These are phyloP conservation scores for Aspergillus funiculosus DNA, from an alignment of 495 filamentous ascomycete genomes.

Conservation along the genomic window DNA sequence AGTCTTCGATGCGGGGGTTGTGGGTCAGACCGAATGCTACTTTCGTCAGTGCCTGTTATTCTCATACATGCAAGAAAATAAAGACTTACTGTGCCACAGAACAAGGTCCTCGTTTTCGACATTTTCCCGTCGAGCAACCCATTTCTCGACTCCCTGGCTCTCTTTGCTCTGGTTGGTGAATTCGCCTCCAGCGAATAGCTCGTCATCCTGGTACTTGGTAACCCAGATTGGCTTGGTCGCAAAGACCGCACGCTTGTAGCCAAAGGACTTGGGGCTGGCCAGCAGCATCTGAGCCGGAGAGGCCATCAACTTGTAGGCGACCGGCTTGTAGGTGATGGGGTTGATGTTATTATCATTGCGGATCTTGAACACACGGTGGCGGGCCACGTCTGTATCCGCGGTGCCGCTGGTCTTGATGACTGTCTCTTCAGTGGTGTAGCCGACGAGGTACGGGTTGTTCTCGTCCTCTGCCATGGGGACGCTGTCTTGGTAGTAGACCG, in stretches of 20 bases:
- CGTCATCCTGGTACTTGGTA: conserved; percentile 68
- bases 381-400: conserved; percentile 53
- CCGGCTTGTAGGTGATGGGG: conserved; percentile 65
- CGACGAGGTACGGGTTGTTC: conserved; percentile 69
- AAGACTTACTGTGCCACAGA: conserved; percentile 39
- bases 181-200: conserved; percentile 75
- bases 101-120: conserved; percentile 46
- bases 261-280: conserved; percentile 61
- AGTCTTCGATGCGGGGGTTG: conserved; percentile 55
- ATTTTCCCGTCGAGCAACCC: conserved; percentile 41
- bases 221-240: conserved; percentile 80
- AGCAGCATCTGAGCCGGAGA: conserved; percentile 75
- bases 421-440: conserved; percentile 62
- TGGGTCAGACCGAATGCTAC: conserved; percentile 57
- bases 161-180: conserved; percentile 82
- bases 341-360: conserved; percentile 65
- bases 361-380: conserved; percentile 77
- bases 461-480: conserved; percentile 64
- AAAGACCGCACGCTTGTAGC: conserved; percentile 73
- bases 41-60: conserved; percentile 1
- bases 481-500: conserved; percentile 65
- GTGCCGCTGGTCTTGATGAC: conserved; percentile 57
- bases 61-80: background rate
- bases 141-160: conserved; percentile 42
- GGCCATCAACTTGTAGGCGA: conserved; percentile 73